Evolutionary conservation across 2,329 filamentous ascomycete species (phyloP), one percentile per base, ranked within the genome.

Genomic region (Diaporthe aspalathi): DNA sequence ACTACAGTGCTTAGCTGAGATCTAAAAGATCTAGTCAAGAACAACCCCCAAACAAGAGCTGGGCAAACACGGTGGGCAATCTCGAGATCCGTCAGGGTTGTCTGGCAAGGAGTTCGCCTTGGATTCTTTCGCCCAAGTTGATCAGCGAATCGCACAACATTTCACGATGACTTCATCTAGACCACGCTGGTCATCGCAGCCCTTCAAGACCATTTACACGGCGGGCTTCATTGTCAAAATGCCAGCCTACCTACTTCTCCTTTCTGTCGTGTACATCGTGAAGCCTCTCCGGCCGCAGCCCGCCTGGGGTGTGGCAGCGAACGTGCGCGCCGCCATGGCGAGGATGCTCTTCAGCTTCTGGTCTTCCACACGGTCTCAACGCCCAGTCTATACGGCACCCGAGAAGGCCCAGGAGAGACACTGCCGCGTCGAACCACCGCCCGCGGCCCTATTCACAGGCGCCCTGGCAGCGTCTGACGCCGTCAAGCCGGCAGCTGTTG

Each of bases 251-350:
- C 56, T 75, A 5, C 43, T 70, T 2, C 12, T 71, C 11, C 71
- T 73, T 29, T 70, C 73, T n/a, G 50, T 76, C 35, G 56, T 38
- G 40, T 75, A 74, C 43, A 22, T 27, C 12, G 57, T 70, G 5
- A 68, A 53, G 24, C 62, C 73, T 6, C 27, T 74, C 7, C 76
- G 75, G 29, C 68, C 76, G 11, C 35, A 74, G 38, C 74, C 63
- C 12, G 67, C 65, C 69, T 76, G 75, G 75, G 71, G 53, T 47
- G 70, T 67, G 56, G 70, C 65, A 8, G 35, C 62, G 11, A 73
- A 70, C 53, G 43, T 77, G 1, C 57, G 47, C 2, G 45, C 50
- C 3, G 71, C 70, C 29, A 49, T 75, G 16, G 16, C 72, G 9
- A 73, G 71, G 38, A 53, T 60, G 49, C n/a, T 63, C 22, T 73